phyloP scores from a whole-genome alignment of 2,329 filamentous ascomycete species.

The Aspergillus uvarum region DNA sequence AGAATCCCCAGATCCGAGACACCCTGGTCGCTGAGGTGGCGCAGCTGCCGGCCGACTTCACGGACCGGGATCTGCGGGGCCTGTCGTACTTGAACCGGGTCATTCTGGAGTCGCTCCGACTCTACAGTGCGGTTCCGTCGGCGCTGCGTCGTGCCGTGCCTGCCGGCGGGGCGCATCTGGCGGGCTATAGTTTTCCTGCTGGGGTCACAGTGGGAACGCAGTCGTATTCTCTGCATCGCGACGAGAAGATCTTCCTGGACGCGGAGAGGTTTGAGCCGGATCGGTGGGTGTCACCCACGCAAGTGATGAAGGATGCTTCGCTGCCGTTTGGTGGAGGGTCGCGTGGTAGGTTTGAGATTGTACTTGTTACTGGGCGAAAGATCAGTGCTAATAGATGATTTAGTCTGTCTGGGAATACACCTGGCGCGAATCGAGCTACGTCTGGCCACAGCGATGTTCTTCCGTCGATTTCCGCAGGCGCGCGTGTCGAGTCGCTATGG shows the following conservation, averaged over 20 bases:
- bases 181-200: slow-evolving; percentile 48
- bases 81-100: slow-evolving; percentile 58
- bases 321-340: slow-evolving; percentile 70
- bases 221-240: slow-evolving; percentile 57
- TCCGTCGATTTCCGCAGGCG: slow-evolving; percentile 37
- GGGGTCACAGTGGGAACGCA: slow-evolving; percentile 55
- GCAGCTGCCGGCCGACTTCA: slow-evolving; percentile 15
- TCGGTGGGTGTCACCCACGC: slow-evolving; percentile 26
- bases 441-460: slow-evolving; percentile 53
- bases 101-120: slow-evolving; percentile 58
- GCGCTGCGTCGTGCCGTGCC: slow-evolving; percentile 56
- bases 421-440: slow-evolving; percentile 62
- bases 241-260: slow-evolving; percentile 51
- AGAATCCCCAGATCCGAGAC: slow-evolving; percentile 14
- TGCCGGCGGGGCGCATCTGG: slow-evolving; percentile 41
- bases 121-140: slow-evolving; percentile 58
- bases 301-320: slow-evolving; percentile 56
- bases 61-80: slow-evolving; percentile 47
- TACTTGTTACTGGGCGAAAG: background rate
- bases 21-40: slow-evolving; percentile 20
- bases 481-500: slow-evolving; percentile 22
- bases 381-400: background rate
- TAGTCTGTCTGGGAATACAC: slow-evolving; percentile 66
- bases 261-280: slow-evolving; percentile 40
- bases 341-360: slow-evolving; percentile 41